Conservation (phyloP, 805 yeast species). For the Maudiozyma bulderi region DNA sequence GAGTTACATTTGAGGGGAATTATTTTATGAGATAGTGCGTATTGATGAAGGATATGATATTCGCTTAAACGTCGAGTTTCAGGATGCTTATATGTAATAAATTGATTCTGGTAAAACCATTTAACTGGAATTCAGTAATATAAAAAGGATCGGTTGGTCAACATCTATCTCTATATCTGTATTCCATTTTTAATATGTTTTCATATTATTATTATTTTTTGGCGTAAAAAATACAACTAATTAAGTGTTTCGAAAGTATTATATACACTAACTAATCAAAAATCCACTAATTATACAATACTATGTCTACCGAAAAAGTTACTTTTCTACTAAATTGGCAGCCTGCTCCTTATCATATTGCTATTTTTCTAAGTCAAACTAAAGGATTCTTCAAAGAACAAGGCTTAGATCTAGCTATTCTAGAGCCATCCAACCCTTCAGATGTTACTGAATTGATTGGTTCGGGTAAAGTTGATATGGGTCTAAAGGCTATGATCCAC, state of each 20-base stretch:
- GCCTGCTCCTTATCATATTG: constrained; percentile 48
- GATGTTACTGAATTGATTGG: constrained; percentile 51
- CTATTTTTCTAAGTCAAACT: constrained; percentile 40
- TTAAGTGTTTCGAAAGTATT: background rate
- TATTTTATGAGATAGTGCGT: too few species aligned
- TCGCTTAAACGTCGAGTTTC: too few species aligned
- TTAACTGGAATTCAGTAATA: too few species aligned
- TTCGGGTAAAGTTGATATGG: constrained; percentile 49
- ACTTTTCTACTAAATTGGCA: constrained; percentile 47
- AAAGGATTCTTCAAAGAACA: constrained; percentile 43
- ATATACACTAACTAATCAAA: too few species aligned
- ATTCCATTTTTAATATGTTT: too few species aligned
- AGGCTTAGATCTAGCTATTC: constrained; percentile 41
- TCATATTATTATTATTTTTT: too few species aligned
- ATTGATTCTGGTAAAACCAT: too few species aligned
- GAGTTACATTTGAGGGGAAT: too few species aligned
- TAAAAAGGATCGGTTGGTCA: too few species aligned
- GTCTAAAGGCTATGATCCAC: constrained; percentile 51
- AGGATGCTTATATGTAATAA: too few species aligned
- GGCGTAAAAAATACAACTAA: background rate
- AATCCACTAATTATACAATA: background rate
- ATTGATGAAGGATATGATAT: too few species aligned
- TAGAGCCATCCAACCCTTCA: constrained; percentile 49
- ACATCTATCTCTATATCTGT: too few species aligned
- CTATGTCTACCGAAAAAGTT: constrained; percentile 39